phyloP scores from a whole-genome alignment of 2,329 filamentous ascomycete species.

The Talaromyces sp. region DNA sequence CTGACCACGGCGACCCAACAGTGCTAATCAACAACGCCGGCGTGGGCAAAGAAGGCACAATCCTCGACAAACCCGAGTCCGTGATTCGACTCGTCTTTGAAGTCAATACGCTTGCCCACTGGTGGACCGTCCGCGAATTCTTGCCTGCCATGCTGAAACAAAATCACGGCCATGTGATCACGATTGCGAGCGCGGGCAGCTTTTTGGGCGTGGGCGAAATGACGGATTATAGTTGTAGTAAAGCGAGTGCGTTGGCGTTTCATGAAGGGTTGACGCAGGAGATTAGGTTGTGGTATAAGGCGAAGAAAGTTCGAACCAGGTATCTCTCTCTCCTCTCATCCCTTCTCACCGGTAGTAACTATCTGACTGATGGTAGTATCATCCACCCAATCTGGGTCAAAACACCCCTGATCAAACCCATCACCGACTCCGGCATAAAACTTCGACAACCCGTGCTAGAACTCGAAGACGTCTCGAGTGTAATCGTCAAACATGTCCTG shows the following conservation, averaged over 20 bases:
- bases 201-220: constrained; percentile 46
- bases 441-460: constrained; percentile 34
- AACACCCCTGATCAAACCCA: constrained; percentile 43
- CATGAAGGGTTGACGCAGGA: constrained; percentile 47
- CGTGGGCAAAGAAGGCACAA: constrained; percentile 43
- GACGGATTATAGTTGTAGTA: constrained; percentile 50
- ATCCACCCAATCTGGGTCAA: constrained; percentile 42
- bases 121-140: constrained; percentile 48
- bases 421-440: constrained; percentile 28
- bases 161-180: constrained; percentile 54
- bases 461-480: constrained; percentile 40
- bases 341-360: background rate
- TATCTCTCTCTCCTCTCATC: constrained; percentile 15
- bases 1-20: constrained; percentile 39
- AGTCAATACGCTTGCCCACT: constrained; percentile 50
- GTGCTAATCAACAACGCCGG: constrained; percentile 50
- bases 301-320: constrained; percentile 36
- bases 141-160: constrained; percentile 47
- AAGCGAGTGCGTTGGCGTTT: constrained; percentile 49
- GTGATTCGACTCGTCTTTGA: constrained; percentile 47
- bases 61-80: constrained; percentile 43
- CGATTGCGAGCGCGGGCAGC: constrained; percentile 50
- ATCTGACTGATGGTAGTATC: constrained; percentile 20
- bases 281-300: constrained; percentile 32
- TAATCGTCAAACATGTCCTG: constrained; percentile 48